Evolutionary conservation across 83 land plant species (phyloP).

Genomic region (Diphasiastrum complanatum): DNA sequence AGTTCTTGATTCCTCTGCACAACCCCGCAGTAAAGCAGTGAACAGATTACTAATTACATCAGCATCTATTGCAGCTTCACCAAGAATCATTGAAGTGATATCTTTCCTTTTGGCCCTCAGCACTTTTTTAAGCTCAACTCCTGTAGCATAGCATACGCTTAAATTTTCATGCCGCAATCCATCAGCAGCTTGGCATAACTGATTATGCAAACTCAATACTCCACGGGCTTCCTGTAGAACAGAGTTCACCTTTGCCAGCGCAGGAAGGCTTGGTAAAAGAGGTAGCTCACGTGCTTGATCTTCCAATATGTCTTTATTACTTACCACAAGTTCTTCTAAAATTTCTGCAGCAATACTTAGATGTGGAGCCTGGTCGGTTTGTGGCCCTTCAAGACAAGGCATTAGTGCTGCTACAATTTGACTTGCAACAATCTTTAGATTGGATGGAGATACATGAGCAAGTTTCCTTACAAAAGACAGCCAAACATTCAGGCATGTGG

Average conservation of each 20-base stretch:
- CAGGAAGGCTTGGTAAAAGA: conserved; percentile 67
- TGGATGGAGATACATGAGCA: conserved; percentile 64
- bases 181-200: conserved; percentile 57
- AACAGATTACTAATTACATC: conserved; percentile 67
- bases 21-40: conserved; percentile 75
- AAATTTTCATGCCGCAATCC: conserved; percentile 84
- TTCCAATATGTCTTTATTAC: conserved; percentile 48
- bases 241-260: conserved; percentile 54
- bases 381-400: conserved; percentile 73
- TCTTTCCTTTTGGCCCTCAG: conserved; percentile 53
- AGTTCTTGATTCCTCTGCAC: conserved; percentile 94
- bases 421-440: conserved; percentile 77
- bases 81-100: conserved; percentile 52
- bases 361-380: conserved; percentile 38
- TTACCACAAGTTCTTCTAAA: conserved; percentile 67
- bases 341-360: conserved; percentile 54
- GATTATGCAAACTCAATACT: conserved; percentile 57
- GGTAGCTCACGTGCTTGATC: conserved; percentile 80
- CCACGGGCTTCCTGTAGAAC: conserved; percentile 82
- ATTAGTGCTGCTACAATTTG: conserved; percentile 92
- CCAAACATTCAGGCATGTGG: conserved; percentile 69
- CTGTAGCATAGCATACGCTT: conserved; percentile 84
- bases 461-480: conserved; percentile 67
- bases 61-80: conserved; percentile 46
- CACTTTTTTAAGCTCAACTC: conserved; percentile 72